phyloP scores from a whole-genome alignment of 2,329 filamentous ascomycete species.

The Leptographium wingfieldii region DNA sequence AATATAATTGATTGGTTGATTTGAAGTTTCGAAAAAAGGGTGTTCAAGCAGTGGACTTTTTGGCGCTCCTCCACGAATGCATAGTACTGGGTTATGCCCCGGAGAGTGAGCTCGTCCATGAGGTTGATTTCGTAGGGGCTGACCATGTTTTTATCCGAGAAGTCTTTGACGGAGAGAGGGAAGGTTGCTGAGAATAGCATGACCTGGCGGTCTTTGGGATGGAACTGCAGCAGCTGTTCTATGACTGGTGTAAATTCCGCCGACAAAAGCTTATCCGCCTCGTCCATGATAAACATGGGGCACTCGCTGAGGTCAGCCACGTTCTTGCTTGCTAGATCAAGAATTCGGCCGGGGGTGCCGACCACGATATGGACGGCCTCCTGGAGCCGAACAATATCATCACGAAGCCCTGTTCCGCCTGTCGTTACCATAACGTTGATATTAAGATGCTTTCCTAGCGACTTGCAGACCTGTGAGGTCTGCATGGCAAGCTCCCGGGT shows the following conservation, averaged over 20 bases:
- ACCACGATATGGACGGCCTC: conserved; percentile 96
- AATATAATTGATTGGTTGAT: conserved; percentile 99
- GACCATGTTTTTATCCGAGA: conserved; percentile 96
- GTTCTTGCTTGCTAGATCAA: conserved; percentile 91
- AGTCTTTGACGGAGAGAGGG: conserved; percentile 90
- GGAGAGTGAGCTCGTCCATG: conserved; percentile 96
- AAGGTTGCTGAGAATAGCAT: conserved; percentile 99
- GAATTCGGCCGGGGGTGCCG: conserved; percentile 88
- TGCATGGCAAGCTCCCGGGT: conserved; percentile 95
- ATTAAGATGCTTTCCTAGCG: conserved; percentile 87
- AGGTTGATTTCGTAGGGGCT: conserved; percentile 97
- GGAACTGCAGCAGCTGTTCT: conserved; percentile 87
- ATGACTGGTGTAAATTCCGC: conserved; percentile 96
- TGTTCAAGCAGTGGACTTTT: conserved; percentile 98
- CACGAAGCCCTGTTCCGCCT: conserved; percentile 84
- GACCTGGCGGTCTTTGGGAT: conserved; percentile 93
- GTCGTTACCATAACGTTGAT: conserved; percentile 99
- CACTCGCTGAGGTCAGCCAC: conserved; percentile 94
- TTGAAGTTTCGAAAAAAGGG: conserved; percentile 94
- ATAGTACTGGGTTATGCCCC: conserved; percentile 98
- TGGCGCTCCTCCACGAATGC: conserved; percentile 99
- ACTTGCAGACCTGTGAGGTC: conserved; percentile 99
- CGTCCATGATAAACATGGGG: conserved; percentile 98
- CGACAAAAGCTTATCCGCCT: conserved; percentile 94
- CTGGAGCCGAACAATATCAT: conserved; percentile 90